A percentile compares a stretch with the other conserved stretches of the same genome.
phyloP scores from a whole-genome alignment of 139 green algal genomes.

The Deuterostichococcus epilithicus region DNA sequence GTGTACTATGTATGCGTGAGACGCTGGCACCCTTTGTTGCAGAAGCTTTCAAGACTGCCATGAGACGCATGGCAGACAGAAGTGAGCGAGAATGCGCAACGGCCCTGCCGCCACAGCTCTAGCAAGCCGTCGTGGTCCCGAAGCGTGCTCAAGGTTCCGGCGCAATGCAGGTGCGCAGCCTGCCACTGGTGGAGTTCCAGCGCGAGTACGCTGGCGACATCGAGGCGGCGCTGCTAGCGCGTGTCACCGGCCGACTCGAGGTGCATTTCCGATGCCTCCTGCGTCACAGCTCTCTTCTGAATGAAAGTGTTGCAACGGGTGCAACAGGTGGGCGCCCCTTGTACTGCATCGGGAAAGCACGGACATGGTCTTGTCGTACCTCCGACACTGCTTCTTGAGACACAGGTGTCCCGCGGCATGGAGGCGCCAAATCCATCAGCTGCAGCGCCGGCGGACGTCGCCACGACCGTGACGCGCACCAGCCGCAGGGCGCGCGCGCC shows the following conservation, averaged over 20 bases:
- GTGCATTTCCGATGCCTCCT: no score
- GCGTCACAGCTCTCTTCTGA: no score
- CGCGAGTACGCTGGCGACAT: background rate
- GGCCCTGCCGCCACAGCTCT: no score
- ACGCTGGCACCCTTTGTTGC: background rate
- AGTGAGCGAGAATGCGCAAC: background rate
- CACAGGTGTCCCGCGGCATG: background rate
- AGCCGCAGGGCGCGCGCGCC: background rate
- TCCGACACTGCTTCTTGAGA: no score
- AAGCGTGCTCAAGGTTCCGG: background rate
- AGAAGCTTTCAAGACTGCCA: background rate
- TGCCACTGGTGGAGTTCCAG: constrained; percentile 1
- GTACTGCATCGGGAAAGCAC: background rate
- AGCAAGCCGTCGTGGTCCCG: background rate
- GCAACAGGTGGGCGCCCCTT: no score
- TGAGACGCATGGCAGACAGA: background rate
- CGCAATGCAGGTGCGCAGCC: background rate
- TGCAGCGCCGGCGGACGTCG: background rate
- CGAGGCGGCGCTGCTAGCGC: background rate
- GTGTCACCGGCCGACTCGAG: background rate
- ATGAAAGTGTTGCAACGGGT: no score
- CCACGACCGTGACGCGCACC: background rate
- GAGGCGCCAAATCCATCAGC: background rate
- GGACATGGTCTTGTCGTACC: no score
- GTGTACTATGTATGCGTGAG: background rate